Evolutionary conservation across 345 rosid species (phyloP), one percentile per base, ranked within the genome.

Genomic region (Clausena lansium): DNA sequence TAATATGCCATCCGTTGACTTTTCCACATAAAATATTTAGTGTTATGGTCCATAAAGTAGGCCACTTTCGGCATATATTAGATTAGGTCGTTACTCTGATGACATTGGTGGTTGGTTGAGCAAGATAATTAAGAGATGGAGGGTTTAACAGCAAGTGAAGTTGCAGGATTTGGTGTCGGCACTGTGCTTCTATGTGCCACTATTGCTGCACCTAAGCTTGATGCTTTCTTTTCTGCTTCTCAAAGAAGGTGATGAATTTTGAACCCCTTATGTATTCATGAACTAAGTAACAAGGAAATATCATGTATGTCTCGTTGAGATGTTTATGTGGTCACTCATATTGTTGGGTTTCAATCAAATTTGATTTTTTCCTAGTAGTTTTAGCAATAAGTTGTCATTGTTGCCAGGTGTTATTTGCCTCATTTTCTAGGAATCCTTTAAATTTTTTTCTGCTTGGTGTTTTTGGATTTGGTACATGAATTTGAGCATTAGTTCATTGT

Each of bases 131-230:
- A 54, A 71, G 75, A 70, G 19, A 92, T 92, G 97, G 86, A 86
- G 54, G 81, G 81, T 74, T 81, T 91, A 76, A 91, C 97, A 69
- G 86, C 89, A 57, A 93, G 89, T 62, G 95, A 92, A 83, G 25
- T 91, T 2, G 97, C 95, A 17, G 97, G 97, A 28, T 84, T 87
- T 10, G 95, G 90, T 9, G 94, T 93, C 1, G 95, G 95, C 7
- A 79, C 90, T 78, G 77, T 93, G 33, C 88, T 93, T 63, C 79
- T 93, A 1, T 84, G 88, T 74, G 91, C 89, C 72, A 83, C 94
- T 70, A 80, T 89, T 66, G 90, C 89, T 80, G 95, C 95, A 52
- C 91, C 95, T 1, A 91, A 88, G 67, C 79, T 91, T 57, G 97
- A 93, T 52, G 82, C 94, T 78, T 87, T 91, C 77, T 88, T 93